phyloP scores from a whole-genome alignment of 1,284 basidiomycete species.

The Trametes versicolor region DNA sequence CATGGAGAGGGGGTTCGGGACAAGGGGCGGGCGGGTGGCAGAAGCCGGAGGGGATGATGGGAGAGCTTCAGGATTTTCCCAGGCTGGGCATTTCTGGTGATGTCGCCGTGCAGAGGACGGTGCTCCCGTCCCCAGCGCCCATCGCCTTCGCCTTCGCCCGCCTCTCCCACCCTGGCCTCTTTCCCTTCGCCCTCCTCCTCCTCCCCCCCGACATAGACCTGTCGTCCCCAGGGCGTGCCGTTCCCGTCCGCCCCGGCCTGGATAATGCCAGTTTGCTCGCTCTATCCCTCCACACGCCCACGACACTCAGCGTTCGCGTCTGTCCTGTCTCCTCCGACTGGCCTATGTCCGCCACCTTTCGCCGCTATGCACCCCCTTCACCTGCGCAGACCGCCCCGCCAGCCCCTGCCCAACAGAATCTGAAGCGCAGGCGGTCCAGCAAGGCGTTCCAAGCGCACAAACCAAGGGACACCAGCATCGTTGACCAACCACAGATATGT shows the following conservation, averaged over 20 bases:
- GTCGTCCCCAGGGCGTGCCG: slow-evolving; percentile 28
- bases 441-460: slow-evolving; percentile 26
- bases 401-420: slow-evolving; percentile 35
- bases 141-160: slow-evolving; percentile 19
- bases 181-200: slow-evolving; percentile 23
- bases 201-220: slow-evolving; percentile 27
- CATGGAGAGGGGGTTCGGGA: slow-evolving; percentile 2
- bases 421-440: slow-evolving; percentile 42
- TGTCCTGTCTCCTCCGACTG: slow-evolving; percentile 32
- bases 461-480: slow-evolving; percentile 44
- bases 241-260: slow-evolving; percentile 37
- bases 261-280: slow-evolving; percentile 54
- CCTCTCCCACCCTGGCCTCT: slow-evolving; percentile 24
- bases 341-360: slow-evolving; percentile 48
- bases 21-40: slow-evolving; percentile 3
- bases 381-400: slow-evolving; percentile 50
- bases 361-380: slow-evolving; percentile 45
- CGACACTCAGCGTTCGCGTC: slow-evolving; percentile 25
- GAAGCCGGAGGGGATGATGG: slow-evolving; percentile 14
- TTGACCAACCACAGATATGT: slow-evolving; percentile 55
- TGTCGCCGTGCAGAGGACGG: slow-evolving; percentile 36
- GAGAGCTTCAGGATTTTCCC: slow-evolving; percentile 28
- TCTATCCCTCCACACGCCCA: slow-evolving; percentile 28
- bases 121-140: slow-evolving; percentile 16
- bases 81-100: slow-evolving; percentile 37